Percentiles rank a stretch among this genome's conserved stretches.
phyloP scores from a whole-genome alignment of 2,329 filamentous ascomycete species.

The Ceratocystis lukuohia region DNA sequence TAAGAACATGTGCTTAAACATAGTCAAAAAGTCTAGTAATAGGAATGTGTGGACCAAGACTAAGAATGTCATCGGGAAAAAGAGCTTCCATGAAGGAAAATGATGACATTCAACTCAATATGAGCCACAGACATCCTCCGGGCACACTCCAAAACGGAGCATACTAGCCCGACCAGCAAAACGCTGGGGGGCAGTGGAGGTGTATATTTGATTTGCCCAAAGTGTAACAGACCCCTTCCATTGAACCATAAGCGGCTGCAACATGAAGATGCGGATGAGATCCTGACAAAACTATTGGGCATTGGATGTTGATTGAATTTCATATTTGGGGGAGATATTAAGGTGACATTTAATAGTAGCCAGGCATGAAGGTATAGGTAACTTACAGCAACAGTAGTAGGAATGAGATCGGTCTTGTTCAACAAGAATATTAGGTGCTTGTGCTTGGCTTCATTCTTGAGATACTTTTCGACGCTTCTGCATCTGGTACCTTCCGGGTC shows the following conservation, averaged over 20 bases:
- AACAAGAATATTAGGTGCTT: conserved; percentile 59
- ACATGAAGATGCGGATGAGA: conserved; percentile 29
- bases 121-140: conserved; percentile 63
- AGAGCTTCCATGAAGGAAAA: conserved; percentile 37
- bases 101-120: conserved; percentile 93
- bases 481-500: conserved; percentile 86
- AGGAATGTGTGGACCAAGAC: conserved; percentile 78
- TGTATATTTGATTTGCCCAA: conserved; percentile 78
- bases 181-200: conserved; percentile 28
- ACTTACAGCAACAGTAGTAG: conserved; percentile 91
- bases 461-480: conserved; percentile 66
- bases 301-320: conserved; percentile 18
- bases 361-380: conserved; percentile 11
- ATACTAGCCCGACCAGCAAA: conserved; percentile 45
- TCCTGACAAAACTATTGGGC: conserved; percentile 78
- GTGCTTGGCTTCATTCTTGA: conserved; percentile 77
- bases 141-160: conserved; percentile 82
- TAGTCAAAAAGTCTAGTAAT: conserved; percentile 18
- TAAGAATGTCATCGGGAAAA: conserved; percentile 76
- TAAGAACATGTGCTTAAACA: conserved; percentile 15
- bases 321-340: conserved; percentile 1
- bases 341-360: conserved; percentile 1
- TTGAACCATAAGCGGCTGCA: conserved; percentile 36
- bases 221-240: conserved; percentile 97
- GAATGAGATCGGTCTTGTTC: conserved; percentile 60